phyloP scores from a whole-genome alignment of 345 rosid genomes.

The Erucastrum elatum region DNA sequence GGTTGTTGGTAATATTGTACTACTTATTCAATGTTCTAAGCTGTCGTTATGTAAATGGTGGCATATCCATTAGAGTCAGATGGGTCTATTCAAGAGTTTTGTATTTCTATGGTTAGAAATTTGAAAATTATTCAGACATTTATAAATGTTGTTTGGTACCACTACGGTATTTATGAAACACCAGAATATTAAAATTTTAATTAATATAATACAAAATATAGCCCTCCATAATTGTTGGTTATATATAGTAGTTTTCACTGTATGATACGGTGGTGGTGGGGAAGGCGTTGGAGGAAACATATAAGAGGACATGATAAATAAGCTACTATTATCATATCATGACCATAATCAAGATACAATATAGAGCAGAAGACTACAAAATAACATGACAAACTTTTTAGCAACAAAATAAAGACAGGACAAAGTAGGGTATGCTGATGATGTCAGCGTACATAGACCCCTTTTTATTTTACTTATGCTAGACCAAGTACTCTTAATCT shows the following conservation, averaged over 20 bases:
- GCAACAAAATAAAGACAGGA: not conserved
- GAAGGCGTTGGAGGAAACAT: constrained; percentile 12
- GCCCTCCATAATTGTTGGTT: not conserved
- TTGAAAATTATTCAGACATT: too few relatives aligned
- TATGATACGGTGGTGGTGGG: not conserved
- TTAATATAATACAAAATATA: too few relatives aligned
- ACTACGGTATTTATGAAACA: too few relatives aligned
- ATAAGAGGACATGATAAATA: constrained; percentile 1
- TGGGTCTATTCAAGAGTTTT: too few relatives aligned
- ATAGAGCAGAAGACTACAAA: constrained; percentile 13
- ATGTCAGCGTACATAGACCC: not conserved
- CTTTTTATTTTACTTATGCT: constrained; percentile 17
- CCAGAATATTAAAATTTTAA: too few relatives aligned
- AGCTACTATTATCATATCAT: constrained; percentile 15
- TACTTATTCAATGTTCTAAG: too few relatives aligned
- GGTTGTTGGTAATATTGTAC: not conserved
- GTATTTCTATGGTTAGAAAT: too few relatives aligned
- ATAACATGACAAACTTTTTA: not conserved
- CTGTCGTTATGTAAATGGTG: too few relatives aligned
- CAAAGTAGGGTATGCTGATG: not conserved
- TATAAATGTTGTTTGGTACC: too few relatives aligned
- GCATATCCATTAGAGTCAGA: too few relatives aligned
- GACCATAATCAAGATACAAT: constrained; percentile 2
- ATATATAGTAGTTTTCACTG: too few relatives aligned
- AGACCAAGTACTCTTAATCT: constrained; percentile 1